Evolutionary conservation across 1,139 yeast genomes (phyloP).

Genomic region (Magnusiomyces magnusii): DNA sequence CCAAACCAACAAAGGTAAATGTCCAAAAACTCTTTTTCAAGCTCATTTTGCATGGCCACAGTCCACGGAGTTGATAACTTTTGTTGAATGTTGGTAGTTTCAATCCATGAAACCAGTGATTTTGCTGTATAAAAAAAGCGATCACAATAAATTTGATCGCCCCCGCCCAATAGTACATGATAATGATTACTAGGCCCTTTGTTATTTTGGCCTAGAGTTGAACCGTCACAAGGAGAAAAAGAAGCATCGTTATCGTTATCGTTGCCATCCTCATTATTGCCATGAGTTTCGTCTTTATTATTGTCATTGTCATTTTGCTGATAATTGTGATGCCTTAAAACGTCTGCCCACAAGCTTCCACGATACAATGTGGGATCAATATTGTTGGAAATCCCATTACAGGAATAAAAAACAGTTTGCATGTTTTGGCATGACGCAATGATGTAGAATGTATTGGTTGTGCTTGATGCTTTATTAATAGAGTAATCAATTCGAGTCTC

Average conservation of each 20-base stretch:
- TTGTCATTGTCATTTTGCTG: neutral
- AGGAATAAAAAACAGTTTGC: constrained; percentile 75
- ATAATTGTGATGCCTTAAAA: constrained; percentile 52
- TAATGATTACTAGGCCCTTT: constrained; percentile 42
- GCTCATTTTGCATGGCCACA: constrained; percentile 44
- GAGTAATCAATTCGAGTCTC: constrained; percentile 9
- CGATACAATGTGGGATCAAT: constrained; percentile 62
- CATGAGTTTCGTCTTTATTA: neutral
- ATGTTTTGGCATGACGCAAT: constrained; percentile 56
- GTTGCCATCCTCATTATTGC: neutral
- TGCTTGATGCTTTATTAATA: constrained; percentile 40
- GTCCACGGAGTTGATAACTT: constrained; percentile 41
- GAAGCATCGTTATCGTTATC: neutral
- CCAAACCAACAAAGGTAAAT: constrained; percentile 89
- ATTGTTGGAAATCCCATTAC: constrained; percentile 84
- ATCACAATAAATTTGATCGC: constrained; percentile 91
- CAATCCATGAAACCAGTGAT: constrained; percentile 47
- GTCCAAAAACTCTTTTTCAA: constrained; percentile 57
- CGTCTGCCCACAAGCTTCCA: constrained; percentile 82
- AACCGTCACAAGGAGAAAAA: neutral
- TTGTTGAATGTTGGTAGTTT: constrained; percentile 41
- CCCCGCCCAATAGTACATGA: constrained; percentile 96
- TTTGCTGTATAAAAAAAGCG: constrained; percentile 54
- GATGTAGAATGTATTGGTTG: constrained; percentile 45
- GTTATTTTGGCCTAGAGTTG: neutral